Base-by-base conservation (phyloP, 345 rosid species). In the Cardamine resedifolia region DNA sequence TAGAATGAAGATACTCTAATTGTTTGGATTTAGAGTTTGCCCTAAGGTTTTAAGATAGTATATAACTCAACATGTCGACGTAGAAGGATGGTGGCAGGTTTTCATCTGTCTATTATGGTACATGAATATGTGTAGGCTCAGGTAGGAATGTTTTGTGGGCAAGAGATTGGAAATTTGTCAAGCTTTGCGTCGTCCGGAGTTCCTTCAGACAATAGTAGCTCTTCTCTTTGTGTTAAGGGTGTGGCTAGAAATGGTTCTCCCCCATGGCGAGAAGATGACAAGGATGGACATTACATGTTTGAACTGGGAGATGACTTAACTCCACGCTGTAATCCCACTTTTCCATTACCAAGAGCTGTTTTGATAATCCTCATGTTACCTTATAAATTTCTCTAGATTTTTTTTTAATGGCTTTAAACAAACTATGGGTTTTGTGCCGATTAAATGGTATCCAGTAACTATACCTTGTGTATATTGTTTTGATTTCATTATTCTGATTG, bases 221-320 rank as follows among this genome's bases (percentile, higher is more conserved):
- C 72, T 71, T 69, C 82, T 55, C 53, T 77, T 51, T 77, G 55
- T 79, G 79, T 81, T 53, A 87, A 85, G 67, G 86, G 73, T 81
- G 88, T 78, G 58, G 86, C 79, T 78, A 85, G 83, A 83, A 90
- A 82, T 84, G 88, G 83, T 80, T 88, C 96, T 26, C 90, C 98
- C 75, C 96, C 92, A 26, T 81, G 90, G 92, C 79, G 96, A 75
- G 98, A 88, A 77, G 96, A 92, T 84, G 96, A 92, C 92, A 92
- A 90, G 76, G 96, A 92, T 85, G 96, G 96, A 48, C 98, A 92
- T 92, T 92, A 85, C 90, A 87, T 85, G 92, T 92, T 92, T 90
- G 95, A 87, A 77, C 79, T 88, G 66, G 98, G 98, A 83, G 96
- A 92, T 65, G 88, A 85, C 88, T 85, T 91, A 85, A 86, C 94